Evolutionary conservation across 257 asterid genomes (phyloP).

Genomic region (Lycium ferocissimum): DNA sequence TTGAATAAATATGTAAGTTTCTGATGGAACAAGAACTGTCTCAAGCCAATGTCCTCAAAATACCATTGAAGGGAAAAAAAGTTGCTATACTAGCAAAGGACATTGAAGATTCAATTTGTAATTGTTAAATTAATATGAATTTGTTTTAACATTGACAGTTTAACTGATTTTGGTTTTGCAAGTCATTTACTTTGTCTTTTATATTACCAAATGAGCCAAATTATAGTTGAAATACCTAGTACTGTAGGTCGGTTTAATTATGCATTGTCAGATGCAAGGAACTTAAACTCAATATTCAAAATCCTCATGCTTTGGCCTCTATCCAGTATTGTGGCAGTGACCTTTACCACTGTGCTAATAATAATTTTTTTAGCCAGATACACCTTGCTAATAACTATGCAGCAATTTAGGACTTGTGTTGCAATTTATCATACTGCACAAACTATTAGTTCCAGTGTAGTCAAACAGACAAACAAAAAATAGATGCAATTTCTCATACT

Average conservation of each 20-base stretch:
- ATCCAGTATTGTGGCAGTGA: background rate
- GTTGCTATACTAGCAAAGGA: background rate
- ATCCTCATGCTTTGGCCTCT: background rate
- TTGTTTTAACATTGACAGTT: background rate
- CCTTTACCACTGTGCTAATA: too few species aligned
- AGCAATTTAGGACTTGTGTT: too few species aligned
- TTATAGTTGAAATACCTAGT: background rate
- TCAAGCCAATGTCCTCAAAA: background rate
- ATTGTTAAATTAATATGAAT: too few species aligned
- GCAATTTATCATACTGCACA: too few species aligned
- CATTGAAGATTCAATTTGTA: background rate
- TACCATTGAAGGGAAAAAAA: background rate
- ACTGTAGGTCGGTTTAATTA: background rate
- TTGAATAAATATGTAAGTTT: background rate
- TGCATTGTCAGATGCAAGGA: background rate
- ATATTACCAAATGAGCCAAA: background rate
- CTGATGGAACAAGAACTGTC: conserved; percentile 5
- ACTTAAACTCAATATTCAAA: background rate
- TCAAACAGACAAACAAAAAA: too few species aligned
- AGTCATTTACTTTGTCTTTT: background rate
- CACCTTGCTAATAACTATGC: too few species aligned
- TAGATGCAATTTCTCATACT: too few species aligned
- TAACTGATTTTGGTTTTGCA: too few species aligned
- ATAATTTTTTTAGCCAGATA: too few species aligned
- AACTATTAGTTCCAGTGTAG: too few species aligned